A percentile compares a stretch with the other conserved stretches of the same genome.
phyloP scores from a whole-genome alignment of 1,139 yeast species.

The Saccharomyces hybrid region DNA sequence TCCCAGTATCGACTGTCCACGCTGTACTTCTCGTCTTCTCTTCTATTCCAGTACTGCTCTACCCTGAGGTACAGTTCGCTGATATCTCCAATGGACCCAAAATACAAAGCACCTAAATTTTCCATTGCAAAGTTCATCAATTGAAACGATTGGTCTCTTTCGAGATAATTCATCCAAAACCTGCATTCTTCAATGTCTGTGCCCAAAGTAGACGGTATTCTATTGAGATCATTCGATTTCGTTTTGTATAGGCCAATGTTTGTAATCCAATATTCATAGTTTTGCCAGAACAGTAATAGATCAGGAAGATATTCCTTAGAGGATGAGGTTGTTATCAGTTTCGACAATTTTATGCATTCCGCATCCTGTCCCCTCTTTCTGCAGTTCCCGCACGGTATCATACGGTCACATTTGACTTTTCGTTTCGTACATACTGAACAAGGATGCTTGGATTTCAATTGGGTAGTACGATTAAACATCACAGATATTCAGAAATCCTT shows the following conservation, averaged over 20 bases:
- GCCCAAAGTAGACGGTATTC: constrained; percentile 1
- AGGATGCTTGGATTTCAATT: constrained; percentile 15
- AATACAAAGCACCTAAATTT: constrained; percentile 27
- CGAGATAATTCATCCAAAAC: constrained; percentile 13
- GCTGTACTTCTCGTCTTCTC: constrained; percentile 4
- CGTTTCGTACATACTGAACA: constrained; percentile 24
- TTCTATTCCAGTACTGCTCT: constrained; percentile 23
- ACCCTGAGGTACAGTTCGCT: constrained; percentile 25
- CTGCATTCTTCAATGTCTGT: constrained; percentile 8
- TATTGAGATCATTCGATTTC: not conserved
- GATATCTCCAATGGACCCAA: constrained; percentile 28
- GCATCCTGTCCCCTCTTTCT: constrained; percentile 24
- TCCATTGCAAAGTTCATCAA: constrained; percentile 28
- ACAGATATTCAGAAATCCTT: too few relatives aligned
- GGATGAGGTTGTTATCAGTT: constrained; percentile 1
- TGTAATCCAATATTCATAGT: constrained; percentile 27
- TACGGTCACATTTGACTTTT: constrained; percentile 31
- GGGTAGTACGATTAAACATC: not conserved
- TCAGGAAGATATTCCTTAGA: constrained; percentile 9
- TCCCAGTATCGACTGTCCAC: constrained; percentile 22
- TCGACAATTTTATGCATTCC: constrained; percentile 17
- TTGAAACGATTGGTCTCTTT: constrained; percentile 18
- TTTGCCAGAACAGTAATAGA: constrained; percentile 23
- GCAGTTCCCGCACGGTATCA: constrained; percentile 30
- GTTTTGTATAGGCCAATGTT: constrained; percentile 23